These are phyloP conservation scores for Colletotrichum liriopes DNA, from an alignment of 2,329 filamentous ascomycete species.

Conservation along the genomic window DNA sequence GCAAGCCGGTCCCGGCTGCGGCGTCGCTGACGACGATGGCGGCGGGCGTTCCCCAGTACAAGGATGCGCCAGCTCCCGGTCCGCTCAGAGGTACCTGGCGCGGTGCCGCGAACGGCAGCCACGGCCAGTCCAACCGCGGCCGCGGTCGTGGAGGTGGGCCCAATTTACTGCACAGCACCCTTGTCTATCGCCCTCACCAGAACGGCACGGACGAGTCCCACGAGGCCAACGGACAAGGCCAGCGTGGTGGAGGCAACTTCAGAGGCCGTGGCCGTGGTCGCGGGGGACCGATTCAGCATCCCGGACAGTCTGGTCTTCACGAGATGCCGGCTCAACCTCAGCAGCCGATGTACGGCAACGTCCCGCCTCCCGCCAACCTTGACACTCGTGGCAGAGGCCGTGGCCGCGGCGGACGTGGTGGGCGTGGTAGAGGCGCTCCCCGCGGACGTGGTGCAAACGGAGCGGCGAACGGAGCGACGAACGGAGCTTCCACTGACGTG, in stretches of 20 bases:
- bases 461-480: slow-evolving; percentile 7
- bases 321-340: slow-evolving; percentile 44
- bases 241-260: slow-evolving; percentile 46
- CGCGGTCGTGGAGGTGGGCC: slow-evolving; percentile 55
- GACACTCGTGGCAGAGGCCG: slow-evolving; percentile 62
- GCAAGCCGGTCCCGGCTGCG: slow-evolving; percentile 62
- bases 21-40: slow-evolving; percentile 69
- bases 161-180: slow-evolving; percentile 65
- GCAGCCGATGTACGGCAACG: slow-evolving; percentile 63
- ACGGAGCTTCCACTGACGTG: slow-evolving; percentile 17
- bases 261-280: slow-evolving; percentile 41
- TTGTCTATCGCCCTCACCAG: slow-evolving; percentile 65
- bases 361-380: slow-evolving; percentile 73
- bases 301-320: slow-evolving; percentile 35
- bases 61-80: slow-evolving; percentile 67
- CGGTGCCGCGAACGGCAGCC: slow-evolving; percentile 65
- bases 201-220: slow-evolving; percentile 49
- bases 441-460: slow-evolving; percentile 53
- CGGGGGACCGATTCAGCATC: slow-evolving; percentile 35
- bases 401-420: slow-evolving; percentile 51
- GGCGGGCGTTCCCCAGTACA: slow-evolving; percentile 74
- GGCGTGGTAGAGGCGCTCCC: slow-evolving; percentile 51
- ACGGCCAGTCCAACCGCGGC: slow-evolving; percentile 52
- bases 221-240: slow-evolving; percentile 49
- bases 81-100: slow-evolving; percentile 72